Evolutionary conservation across 1,284 basidiomycete species (phyloP), one percentile per base, ranked within the genome.

Genomic region (Trametes polyzona): DNA sequence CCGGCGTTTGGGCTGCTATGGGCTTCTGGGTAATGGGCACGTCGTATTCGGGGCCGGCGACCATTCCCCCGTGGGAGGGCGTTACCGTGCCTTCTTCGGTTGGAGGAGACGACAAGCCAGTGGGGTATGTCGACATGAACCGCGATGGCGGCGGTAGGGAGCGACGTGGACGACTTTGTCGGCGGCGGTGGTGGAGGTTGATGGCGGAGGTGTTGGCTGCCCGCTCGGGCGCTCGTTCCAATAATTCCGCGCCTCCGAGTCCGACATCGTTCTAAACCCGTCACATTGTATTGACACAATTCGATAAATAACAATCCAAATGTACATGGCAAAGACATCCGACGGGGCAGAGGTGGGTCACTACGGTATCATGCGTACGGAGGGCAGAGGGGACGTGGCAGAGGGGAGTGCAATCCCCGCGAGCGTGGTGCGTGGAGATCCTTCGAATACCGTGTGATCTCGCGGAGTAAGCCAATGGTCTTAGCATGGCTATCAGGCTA

Each of bases 31-130:
- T 65, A 56, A 77, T 73, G 53, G 74, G 70, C 47, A 76, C 60
- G 72, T 86, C 83, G 75, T 80, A 86, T 76, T 85, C 83, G 77
- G 82, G 78, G 66, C 83, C 83, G 53, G 62, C 68, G 61, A 75
- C 76, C 64, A 85, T 81, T 67, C 82, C 82, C 59, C 82, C 83
- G 70, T 87, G 83, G 37, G 77, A 80, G 52, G 85, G 81, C 21
- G 83, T 81, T 57, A 74, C 70, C 51, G 76, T 68, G 57, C 78
- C 72, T 66, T 78, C 78, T 69, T 78, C 57, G 74, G 71, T 56
- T 73, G 72, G 56, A 71, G 73, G 17, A 65, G 66, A 55, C 69
- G 69, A 73, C 57, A 47, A 71, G 68, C 49, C 49, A 17, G 69
- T 65, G 10, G 76, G 69, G 65, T 74, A 76, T 36, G 69, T 61